These are phyloP conservation scores for Bathelium albidoporum DNA, from an alignment of 495 filamentous ascomycete genomes.

Conservation along the genomic window DNA sequence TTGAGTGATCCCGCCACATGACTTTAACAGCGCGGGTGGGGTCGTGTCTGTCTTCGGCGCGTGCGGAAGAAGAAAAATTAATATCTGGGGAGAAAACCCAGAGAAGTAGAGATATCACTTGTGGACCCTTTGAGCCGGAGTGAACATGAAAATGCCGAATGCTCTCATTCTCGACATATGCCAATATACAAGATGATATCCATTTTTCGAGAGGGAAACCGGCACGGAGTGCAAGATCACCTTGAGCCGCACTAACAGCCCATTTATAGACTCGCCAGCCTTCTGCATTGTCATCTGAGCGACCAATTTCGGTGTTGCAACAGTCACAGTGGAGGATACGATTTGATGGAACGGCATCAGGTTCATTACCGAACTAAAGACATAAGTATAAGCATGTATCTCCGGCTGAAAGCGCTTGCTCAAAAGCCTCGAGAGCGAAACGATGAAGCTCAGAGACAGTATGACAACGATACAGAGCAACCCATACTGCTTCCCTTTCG, in stretches of 20 bases:
- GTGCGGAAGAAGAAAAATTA: conserved; percentile 23
- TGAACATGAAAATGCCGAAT: conserved; percentile 26
- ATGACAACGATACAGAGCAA: neutral
- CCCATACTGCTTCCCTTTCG: neutral
- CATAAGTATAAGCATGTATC: neutral
- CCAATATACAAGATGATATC: conserved; percentile 27
- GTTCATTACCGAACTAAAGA: neutral
- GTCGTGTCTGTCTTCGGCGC: conserved; percentile 10
- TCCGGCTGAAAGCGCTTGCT: neutral
- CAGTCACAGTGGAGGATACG: conserved; percentile 6
- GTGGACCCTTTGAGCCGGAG: neutral
- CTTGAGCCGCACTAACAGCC: conserved; percentile 9
- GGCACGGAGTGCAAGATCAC: neutral
- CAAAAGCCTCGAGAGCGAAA: neutral
- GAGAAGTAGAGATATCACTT: conserved; percentile 11
- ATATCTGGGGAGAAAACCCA: conserved; percentile 31
- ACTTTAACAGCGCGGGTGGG: conserved; percentile 27
- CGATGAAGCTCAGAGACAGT: neutral
- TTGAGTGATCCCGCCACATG: conserved; percentile 18
- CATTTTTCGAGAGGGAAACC: conserved; percentile 25
- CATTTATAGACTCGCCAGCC: conserved; percentile 22
- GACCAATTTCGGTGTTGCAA: conserved; percentile 10
- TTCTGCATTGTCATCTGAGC: conserved; percentile 9
- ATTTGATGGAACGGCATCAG: neutral
- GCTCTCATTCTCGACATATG: conserved; percentile 23